Base-by-base conservation (phyloP, 1,139 yeast genomes). In the Geotrichum citri-aurantii region DNA sequence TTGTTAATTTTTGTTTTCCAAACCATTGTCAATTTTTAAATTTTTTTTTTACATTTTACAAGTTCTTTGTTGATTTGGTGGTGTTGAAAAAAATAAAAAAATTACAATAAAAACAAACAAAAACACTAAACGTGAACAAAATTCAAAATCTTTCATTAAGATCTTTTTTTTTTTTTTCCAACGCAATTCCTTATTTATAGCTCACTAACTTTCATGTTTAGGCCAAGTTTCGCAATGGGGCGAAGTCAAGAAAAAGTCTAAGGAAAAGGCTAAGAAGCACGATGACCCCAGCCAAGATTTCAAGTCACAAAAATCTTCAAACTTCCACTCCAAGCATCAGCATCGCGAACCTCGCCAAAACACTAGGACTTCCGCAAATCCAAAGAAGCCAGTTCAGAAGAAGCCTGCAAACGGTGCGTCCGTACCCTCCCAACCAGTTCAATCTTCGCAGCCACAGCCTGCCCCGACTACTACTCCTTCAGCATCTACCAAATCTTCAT, bases 151-250 rank as follows among this genome's bases (percentile, higher is more conserved):
- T n/a, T n/a, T n/a, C n/a, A n/a, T n/a, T n/a, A 17, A 37, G 10
- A 37, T 17, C 14, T 37, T 37, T 37, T 37, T 37, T 37, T 6
- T 19, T 5, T n/a, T 37, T 33, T 50, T 37, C 17, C 14, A 11
- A 23, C 24, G 8, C 10, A 12, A 23, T 48, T 49, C 29, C 17
- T 37, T 19, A n/a, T 37, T 7, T n/a, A n/a, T 17, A 37, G 37
- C 24, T 19, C 10, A 17, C 48, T 52, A 52, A 47, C 51, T n/a
- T n/a, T 12, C 44, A 42, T 51, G 46, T 40, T 4, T 49, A 59
- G 62, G 79, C 73, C 69, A 71, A 54, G 84, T 81, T 37, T 73
- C 79, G 59, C 81, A 80, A 69, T 82, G 86, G 84, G 86, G 82
- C 64, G 84, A 82, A 67, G 86, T 82, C 57, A 82, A 81, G 71